A percentile compares a stretch with the other conserved stretches of the same genome.
These are phyloP conservation scores for Erysimum cheiranthoides DNA, from an alignment of 345 rosid species.

Conservation along the genomic window DNA sequence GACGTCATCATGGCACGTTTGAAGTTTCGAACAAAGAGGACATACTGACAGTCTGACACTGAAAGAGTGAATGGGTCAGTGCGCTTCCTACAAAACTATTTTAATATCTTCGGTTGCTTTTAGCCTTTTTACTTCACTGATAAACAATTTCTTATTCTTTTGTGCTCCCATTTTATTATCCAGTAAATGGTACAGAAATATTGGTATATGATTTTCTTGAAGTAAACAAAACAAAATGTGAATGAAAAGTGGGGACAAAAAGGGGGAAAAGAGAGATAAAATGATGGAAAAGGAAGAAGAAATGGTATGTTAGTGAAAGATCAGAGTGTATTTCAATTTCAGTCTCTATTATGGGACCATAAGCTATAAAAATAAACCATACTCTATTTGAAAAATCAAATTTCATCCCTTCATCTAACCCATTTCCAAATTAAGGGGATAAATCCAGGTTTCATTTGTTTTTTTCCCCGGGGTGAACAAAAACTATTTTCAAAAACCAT, in stretches of 20 bases:
- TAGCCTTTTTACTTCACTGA: not conserved
- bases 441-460: not conserved
- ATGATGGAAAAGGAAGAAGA: slow-evolving; percentile 1
- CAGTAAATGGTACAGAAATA: not conserved
- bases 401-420: not conserved
- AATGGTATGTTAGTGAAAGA: slow-evolving; percentile 5
- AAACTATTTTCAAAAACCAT: not conserved
- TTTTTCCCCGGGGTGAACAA: not conserved
- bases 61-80: not conserved
- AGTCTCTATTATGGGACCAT: slow-evolving; percentile 13
- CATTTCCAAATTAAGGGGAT: not conserved
- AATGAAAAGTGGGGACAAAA: slow-evolving; percentile 4
- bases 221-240: slow-evolving; percentile 12
- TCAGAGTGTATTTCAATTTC: not conserved
- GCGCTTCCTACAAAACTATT: slow-evolving; percentile 5
- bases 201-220: not conserved
- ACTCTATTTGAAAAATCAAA: not conserved
- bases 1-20: slow-evolving; percentile 21
- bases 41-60: not conserved
- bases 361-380: not conserved
- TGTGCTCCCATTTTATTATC: not conserved
- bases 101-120: not conserved
- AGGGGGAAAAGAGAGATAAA: not conserved
- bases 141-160: not conserved
- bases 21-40: slow-evolving; percentile 14